Base-by-base conservation (phyloP, 371 early-diverging fungal species). In the Mortierella sp. region DNA sequence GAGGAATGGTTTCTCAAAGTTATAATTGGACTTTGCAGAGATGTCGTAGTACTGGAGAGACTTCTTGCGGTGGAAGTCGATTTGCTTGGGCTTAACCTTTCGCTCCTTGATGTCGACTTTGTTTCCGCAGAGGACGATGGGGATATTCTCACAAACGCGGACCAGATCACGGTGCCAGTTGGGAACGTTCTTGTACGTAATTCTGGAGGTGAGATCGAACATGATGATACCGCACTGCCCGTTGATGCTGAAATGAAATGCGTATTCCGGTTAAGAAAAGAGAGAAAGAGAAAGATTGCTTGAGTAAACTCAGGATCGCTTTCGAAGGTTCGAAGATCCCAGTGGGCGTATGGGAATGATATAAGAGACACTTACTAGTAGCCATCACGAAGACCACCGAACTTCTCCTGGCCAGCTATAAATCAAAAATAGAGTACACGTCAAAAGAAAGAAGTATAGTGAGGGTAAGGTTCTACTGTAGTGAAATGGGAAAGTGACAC, bases 21-120 rank as follows among this genome's bases (percentile, higher is more conserved):
- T 99, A 91, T 99, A 99, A 92, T 99, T 99, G 82, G 89, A 89
- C 93, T 99, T 99, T 81, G 99, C 99, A 72, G 94, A 94, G 79
- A 99, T 99, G 85, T 99, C 99, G 87, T 98, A 98, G 93, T 99
- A 99, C 85, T 98, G 98, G 55, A 97, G 92, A 87, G 98, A 98
- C 95, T 97, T 95, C 93, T 97, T 99, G 80, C 99, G 90, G 91
- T 99, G 99, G 96, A 99, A 99, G 61, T 99, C 98, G 86, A 99
- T 98, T 71, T 93, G 89, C 89, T 99, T 99, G 69, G 99, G 97
- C 93, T 99, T 99, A 56, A 99, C 99, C 89, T 99, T 99, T 83
- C 99, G 97, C 84, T 99, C 99, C 93, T 97, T 97, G 83, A 99
- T 93, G 85, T 99, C 99, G 62, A 99, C 99, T 90, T 99, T 99